Conservation (phyloP, 441 rosid species). For the Capsella rubella region DNA sequence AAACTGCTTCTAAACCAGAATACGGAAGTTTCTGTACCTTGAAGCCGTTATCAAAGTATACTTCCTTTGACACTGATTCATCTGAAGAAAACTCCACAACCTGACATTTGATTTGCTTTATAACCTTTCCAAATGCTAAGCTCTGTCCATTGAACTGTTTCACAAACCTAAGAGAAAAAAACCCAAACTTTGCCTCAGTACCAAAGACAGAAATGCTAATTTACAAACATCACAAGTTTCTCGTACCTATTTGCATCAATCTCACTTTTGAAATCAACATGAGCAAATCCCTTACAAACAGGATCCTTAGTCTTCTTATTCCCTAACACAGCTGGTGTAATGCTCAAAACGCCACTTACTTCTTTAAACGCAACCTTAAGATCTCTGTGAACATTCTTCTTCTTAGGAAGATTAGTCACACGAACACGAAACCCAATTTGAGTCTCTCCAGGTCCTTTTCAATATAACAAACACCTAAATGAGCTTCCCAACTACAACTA, state of each 20-base stretch:
- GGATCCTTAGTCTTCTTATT: constrained; percentile 92
- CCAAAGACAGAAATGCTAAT: neutral
- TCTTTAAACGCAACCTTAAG: constrained; percentile 70
- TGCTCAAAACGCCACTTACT: constrained; percentile 59
- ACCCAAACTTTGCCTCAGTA: neutral
- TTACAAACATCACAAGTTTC: constrained; percentile 24
- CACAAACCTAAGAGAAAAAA: constrained; percentile 63
- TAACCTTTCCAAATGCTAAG: constrained; percentile 71
- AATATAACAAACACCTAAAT: constrained; percentile 15
- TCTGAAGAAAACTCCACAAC: constrained; percentile 46
- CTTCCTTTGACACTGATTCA: constrained; percentile 41
- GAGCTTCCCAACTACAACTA: constrained; percentile 8
- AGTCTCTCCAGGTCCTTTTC: constrained; percentile 53
- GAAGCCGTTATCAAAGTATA: constrained; percentile 34
- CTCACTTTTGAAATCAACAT: constrained; percentile 71
- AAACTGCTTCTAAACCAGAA: constrained; percentile 38
- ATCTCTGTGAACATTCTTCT: constrained; percentile 88
- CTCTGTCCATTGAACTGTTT: constrained; percentile 56
- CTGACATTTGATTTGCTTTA: constrained; percentile 75
- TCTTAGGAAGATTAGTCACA: constrained; percentile 80
- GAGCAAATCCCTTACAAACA: constrained; percentile 78
- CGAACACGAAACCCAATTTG: constrained; percentile 63
- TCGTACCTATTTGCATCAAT: constrained; percentile 71
- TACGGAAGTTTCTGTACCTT: constrained; percentile 25
- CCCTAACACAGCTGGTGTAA: constrained; percentile 76